Base-by-base conservation (phyloP, 495 filamentous ascomycete species). In the Halenospora varia region DNA sequence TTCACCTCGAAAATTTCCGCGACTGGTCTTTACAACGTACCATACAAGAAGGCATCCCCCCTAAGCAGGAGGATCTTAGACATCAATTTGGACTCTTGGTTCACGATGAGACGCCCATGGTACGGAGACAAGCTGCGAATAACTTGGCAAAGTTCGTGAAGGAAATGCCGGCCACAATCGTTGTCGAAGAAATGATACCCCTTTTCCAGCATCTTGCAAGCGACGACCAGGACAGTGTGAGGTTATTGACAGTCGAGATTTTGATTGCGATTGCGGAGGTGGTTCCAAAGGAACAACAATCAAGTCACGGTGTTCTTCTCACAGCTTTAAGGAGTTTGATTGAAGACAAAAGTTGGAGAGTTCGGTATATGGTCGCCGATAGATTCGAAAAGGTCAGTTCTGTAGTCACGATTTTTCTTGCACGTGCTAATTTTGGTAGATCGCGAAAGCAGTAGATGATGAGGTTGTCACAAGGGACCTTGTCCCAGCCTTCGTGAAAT, bases 1-100 rank as follows among this genome's bases (percentile, higher is more conserved):
- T 98, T 98, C 69, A 98, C 94, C 25, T 97, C 95, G 58, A 98
- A 97, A 73, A 94, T 98, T 51, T 98, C 94, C 13, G 94, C 92
- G 8, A 95, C 94, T 61, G 94, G 93, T 47, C 88, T 98, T 41
- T 97, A 93, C 73, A 92, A 87, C 64, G 81, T 86, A 45, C 93
- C 94, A 58, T 98, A 98, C 80, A 84, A 80, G 53, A 96, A 93
- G 77, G 89, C 93, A 52, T 83, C 88, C 80, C 85, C 13, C 75
- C 84, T n/a, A 82, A 88, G 59, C 95, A 97, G 70, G 90, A 96
- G 73, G 85, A 80, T 56, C 83, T 98, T 18, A 83, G 94, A 69
- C 86, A 92, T 71, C 88, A 96, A 64, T 98, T 96, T 63, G 85
- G 87, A 35, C 85, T 87, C 57, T 81, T 98, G 39, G 95, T 97